A percentile compares a stretch with the other conserved stretches of the same genome.
phyloP scores from a whole-genome alignment of 768 basidiomycete species.

The Trametes villosa region DNA sequence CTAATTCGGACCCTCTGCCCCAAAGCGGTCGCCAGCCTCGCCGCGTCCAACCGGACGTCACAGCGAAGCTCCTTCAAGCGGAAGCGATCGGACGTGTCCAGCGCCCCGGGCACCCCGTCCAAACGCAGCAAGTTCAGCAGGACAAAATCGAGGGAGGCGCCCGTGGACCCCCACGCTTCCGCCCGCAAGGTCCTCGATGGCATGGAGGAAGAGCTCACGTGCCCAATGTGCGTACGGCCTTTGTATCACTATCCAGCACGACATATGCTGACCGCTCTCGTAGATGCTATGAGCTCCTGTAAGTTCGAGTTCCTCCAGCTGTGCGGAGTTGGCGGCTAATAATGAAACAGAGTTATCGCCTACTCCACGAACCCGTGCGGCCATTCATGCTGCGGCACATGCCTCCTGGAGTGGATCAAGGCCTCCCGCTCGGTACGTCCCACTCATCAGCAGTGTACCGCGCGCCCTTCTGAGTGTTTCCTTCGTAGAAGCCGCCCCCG shows the following conservation, averaged over 20 bases:
- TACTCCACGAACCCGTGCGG: conserved; percentile 75
- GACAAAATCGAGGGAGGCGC: conserved; percentile 46
- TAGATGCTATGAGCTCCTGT: conserved; percentile 78
- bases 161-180: conserved; percentile 23
- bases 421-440: neutral
- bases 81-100: neutral
- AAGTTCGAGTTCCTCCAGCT: too few species aligned
- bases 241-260: neutral
- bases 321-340: too few species aligned
- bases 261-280: neutral
- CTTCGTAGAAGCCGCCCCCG: too few species aligned
- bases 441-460: too few species aligned
- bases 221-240: conserved; percentile 64
- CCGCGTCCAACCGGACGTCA: too few species aligned
- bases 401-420: conserved; percentile 62
- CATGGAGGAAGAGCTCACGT: conserved; percentile 69
- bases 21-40: too few species aligned
- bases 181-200: conserved; percentile 42
- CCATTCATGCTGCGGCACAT: conserved; percentile 72
- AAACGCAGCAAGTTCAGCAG: conserved; percentile 38
- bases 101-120: neutral
- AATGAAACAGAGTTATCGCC: conserved; percentile 56
- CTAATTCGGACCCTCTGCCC: too few species aligned
- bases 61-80: conserved; percentile 1
- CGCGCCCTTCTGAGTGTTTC: too few species aligned